These are phyloP conservation scores for Sporothrix protearum DNA, from an alignment of 2,329 filamentous ascomycete genomes.

Conservation along the genomic window DNA sequence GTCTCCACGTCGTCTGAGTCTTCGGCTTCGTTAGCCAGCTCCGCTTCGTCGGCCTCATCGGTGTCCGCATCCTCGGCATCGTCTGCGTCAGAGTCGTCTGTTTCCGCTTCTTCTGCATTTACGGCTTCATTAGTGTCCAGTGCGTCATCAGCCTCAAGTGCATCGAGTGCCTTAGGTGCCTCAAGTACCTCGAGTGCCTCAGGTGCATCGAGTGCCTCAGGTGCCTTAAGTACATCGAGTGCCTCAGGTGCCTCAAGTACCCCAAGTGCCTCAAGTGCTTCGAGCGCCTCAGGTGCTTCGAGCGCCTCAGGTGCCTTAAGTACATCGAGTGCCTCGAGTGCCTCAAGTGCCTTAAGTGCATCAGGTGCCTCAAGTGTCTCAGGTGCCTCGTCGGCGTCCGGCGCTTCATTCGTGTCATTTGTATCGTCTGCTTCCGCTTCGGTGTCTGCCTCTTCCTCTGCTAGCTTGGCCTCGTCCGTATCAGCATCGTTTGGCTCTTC, in stretches of 20 bases:
- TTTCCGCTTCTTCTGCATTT: neutral
- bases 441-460: neutral
- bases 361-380: neutral
- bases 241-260: neutral
- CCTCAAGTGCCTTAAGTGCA: neutral
- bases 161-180: neutral
- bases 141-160: neutral
- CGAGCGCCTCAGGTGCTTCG: neutral
- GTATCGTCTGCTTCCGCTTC: neutral
- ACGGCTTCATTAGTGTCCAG: neutral
- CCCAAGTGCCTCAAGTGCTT: neutral
- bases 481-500: neutral
- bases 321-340: neutral
- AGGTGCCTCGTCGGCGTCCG: neutral
- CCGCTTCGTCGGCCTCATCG: neutral
- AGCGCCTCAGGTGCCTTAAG: neutral
- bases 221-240: too few relatives aligned
- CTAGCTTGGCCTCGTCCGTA: neutral
- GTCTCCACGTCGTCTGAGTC: neutral
- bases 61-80: neutral
- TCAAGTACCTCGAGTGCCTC: neutral
- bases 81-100: neutral
- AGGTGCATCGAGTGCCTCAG: too few relatives aligned
- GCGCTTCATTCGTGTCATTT: neutral
- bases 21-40: neutral